Conservation (phyloP, 768 basidiomycete genomes). For the Roridomyces roridus region DNA sequence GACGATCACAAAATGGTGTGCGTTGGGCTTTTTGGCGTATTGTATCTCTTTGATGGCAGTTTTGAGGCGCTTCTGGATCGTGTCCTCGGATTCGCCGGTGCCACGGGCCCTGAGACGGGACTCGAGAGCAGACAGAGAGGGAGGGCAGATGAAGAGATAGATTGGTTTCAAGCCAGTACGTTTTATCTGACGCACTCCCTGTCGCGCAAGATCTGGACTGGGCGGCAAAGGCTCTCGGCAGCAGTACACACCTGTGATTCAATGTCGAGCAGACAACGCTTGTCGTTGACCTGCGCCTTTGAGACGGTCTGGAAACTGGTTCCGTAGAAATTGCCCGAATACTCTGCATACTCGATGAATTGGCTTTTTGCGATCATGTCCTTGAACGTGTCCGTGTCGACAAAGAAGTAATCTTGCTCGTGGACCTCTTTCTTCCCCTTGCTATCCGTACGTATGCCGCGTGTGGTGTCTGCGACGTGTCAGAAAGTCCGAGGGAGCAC, state of each 20-base stretch:
- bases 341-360: constrained; percentile 95
- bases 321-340: constrained; percentile 93
- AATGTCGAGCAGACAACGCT: constrained; percentile 92
- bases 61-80: constrained; percentile 75
- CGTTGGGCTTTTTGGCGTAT: constrained; percentile 77
- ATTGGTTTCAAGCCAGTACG: constrained; percentile 81
- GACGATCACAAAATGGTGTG: constrained; percentile 85
- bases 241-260: constrained; percentile 81
- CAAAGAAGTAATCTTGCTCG: constrained; percentile 90
- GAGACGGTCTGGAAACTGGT: constrained; percentile 82
- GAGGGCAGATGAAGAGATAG: constrained; percentile 93
- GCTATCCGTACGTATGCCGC: constrained; percentile 69
- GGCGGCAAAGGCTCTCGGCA: constrained; percentile 11
- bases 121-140: constrained; percentile 73
- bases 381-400: constrained; percentile 72
- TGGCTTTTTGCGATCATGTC: constrained; percentile 70
- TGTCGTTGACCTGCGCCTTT: constrained; percentile 68
- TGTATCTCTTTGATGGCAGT: constrained; percentile 83
- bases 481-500: constrained; percentile 7
- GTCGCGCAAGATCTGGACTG: constrained; percentile 27
- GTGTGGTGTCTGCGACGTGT: constrained; percentile 79
- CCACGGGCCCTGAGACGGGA: constrained; percentile 78
- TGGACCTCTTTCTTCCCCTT: constrained; percentile 59
- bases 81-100: constrained; percentile 74
- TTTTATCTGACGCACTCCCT: constrained; percentile 95